phyloP scores from a whole-genome alignment of 805 yeast genomes.

The Wickerhamiella sorbophila region DNA sequence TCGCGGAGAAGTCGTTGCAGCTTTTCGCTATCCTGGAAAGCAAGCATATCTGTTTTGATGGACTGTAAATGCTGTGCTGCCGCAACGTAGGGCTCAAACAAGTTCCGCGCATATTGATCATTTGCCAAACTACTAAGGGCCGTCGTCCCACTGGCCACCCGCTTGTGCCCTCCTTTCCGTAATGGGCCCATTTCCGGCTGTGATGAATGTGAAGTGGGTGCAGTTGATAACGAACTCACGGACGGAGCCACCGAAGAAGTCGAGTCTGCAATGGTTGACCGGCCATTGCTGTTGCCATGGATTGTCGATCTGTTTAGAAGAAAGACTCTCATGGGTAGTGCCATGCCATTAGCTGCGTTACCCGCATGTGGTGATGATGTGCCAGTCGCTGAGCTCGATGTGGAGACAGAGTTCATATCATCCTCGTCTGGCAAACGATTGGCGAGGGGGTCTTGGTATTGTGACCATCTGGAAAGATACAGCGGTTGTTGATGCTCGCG shows the following conservation, averaged over 20 bases:
- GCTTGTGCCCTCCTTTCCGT: too few relatives aligned
- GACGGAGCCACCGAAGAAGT: neutral
- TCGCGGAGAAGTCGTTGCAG: neutral
- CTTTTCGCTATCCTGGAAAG: neutral
- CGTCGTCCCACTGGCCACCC: neutral
- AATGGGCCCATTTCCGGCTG: neutral
- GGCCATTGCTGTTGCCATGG: too few relatives aligned
- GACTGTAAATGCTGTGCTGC: neutral
- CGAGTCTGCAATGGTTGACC: neutral
- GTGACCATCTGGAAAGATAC: neutral
- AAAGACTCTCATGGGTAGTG: neutral
- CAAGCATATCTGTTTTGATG: neutral
- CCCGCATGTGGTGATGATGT: neutral
- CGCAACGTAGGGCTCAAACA: neutral
- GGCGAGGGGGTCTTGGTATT: neutral
- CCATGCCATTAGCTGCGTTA: neutral
- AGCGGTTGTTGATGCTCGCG: neutral
- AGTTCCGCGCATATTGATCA: neutral
- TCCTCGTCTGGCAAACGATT: neutral
- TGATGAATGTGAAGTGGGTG: neutral
- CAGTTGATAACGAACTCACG: neutral
- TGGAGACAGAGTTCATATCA: neutral
- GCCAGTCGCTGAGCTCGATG: neutral
- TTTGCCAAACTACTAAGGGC: neutral
- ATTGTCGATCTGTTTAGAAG: too few relatives aligned